These are phyloP conservation scores for Colletotrichum musicola DNA, from an alignment of 2,329 filamentous ascomycete species.

Conservation along the genomic window DNA sequence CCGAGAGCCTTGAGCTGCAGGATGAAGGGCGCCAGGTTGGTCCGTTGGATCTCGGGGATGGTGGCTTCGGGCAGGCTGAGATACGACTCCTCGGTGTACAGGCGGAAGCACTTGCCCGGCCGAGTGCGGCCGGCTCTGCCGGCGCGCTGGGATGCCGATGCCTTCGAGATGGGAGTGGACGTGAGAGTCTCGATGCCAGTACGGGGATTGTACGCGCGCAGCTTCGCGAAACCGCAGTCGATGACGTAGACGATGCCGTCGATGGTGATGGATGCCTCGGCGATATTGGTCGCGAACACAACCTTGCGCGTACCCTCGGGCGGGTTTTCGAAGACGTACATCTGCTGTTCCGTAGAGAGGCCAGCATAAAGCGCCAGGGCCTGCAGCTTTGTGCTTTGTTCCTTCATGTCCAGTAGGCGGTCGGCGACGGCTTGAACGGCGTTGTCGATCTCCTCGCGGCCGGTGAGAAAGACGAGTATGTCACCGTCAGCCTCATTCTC, in stretches of 20 bases:
- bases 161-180: conserved; percentile 85
- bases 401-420: conserved; percentile 40
- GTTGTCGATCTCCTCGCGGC: conserved; percentile 90
- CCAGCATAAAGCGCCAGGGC: conserved; percentile 90
- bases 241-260: conserved; percentile 92
- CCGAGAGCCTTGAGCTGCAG: conserved; percentile 95
- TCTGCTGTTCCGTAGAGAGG: conserved; percentile 89
- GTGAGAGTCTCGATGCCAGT: conserved; percentile 92
- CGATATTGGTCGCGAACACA: conserved; percentile 94
- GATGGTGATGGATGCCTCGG: conserved; percentile 95
- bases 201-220: conserved; percentile 84
- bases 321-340: conserved; percentile 91
- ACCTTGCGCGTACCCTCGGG: conserved; percentile 89
- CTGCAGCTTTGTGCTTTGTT: conserved; percentile 69
- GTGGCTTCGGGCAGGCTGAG: conserved; percentile 76
- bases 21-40: conserved; percentile 88
- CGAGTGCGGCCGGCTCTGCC: conserved; percentile 91
- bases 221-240: conserved; percentile 91
- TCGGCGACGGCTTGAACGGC: conserved; percentile 77
- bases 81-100: conserved; percentile 86
- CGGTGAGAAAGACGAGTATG: conserved; percentile 91
- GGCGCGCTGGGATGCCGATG: conserved; percentile 90
- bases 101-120: conserved; percentile 92
- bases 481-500: conserved; percentile 84
- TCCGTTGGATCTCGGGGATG: conserved; percentile 90